Evolutionary conservation across 2,329 filamentous ascomycete species (phyloP).

Genomic region (Colletotrichum sp.): DNA sequence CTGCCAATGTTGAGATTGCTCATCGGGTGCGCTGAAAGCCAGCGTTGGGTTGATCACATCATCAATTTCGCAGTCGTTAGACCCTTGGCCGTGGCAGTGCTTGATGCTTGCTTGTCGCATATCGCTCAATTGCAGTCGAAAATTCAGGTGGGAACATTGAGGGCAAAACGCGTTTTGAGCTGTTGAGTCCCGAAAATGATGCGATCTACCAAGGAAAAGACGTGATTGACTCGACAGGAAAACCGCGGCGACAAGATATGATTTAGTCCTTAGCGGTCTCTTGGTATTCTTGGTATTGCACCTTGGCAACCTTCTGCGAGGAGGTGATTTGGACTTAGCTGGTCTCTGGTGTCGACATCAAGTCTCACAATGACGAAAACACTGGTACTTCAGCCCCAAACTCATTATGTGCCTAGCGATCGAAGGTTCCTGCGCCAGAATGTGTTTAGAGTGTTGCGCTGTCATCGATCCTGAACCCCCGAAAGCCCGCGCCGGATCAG

Average conservation of each 20-base stretch:
- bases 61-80: neutral
- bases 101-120: neutral
- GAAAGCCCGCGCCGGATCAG: neutral
- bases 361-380: neutral
- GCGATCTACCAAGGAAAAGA: conserved; percentile 14
- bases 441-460: neutral
- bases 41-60: neutral
- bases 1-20: neutral
- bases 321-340: neutral
- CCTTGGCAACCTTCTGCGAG: conserved; percentile 6
- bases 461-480: neutral
- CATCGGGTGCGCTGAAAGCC: too few relatives aligned
- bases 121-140: neutral
- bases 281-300: conserved; percentile 11
- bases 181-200: neutral
- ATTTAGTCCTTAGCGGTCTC: neutral
- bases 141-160: too few relatives aligned
- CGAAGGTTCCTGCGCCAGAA: neutral
- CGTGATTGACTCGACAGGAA: neutral
- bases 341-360: neutral
- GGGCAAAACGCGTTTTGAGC: neutral
- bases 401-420: neutral
- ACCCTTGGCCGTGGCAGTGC: conserved; percentile 15
- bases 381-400: neutral
- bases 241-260: neutral